phyloP scores from a whole-genome alignment of 805 yeast genomes.

The Yamadazyma akitaensis region DNA sequence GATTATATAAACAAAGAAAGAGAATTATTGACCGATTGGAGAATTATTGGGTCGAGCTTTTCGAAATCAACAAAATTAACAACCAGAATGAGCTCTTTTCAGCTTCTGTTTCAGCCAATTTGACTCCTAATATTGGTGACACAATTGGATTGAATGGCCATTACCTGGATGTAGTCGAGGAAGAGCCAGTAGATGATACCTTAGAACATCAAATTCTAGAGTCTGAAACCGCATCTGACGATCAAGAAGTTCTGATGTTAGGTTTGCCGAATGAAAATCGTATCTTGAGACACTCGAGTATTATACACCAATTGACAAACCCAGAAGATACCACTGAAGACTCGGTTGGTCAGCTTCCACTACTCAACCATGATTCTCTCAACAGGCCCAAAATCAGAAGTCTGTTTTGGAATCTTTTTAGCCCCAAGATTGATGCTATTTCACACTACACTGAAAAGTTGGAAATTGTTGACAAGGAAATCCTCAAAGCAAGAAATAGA shows the following conservation, averaged over 20 bases:
- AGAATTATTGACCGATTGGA: slow-evolving; percentile 58
- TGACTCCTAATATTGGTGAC: slow-evolving; percentile 30
- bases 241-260: not conserved
- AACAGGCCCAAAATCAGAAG: slow-evolving; percentile 58
- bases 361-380: slow-evolving; percentile 23
- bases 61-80: slow-evolving; percentile 36
- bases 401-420: slow-evolving; percentile 43
- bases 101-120: slow-evolving; percentile 13
- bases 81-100: slow-evolving; percentile 27
- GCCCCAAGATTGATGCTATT: slow-evolving; percentile 76
- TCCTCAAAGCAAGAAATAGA: slow-evolving; percentile 57
- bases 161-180: slow-evolving; percentile 5
- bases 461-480: slow-evolving; percentile 67
- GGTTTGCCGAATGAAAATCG: not conserved
- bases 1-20: slow-evolving; percentile 58
- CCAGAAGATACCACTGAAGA: slow-evolving; percentile 5
- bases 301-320: slow-evolving; percentile 22
- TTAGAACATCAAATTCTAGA: not conserved
- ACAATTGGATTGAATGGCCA: slow-evolving; percentile 19
- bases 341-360: slow-evolving; percentile 16
- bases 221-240: not conserved
- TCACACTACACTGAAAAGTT: slow-evolving; percentile 69
- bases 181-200: not conserved
- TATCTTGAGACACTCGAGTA: slow-evolving; percentile 12
- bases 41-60: slow-evolving; percentile 20